Conservation (phyloP, 2,329 filamentous ascomycete species). For the Nigrospora osmanthi region DNA sequence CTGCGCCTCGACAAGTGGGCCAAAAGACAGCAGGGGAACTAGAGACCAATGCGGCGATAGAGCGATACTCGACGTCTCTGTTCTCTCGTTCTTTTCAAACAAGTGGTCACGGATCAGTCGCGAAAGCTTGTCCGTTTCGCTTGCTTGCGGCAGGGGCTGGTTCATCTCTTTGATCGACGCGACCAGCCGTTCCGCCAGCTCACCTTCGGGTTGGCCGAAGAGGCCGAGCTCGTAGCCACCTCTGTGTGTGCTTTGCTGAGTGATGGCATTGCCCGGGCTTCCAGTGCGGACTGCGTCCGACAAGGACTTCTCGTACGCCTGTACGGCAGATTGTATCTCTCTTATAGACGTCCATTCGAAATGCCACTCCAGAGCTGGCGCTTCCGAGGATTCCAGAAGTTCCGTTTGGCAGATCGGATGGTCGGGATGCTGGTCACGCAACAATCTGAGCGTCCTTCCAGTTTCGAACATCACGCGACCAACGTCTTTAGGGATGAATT, state of each 20-base stretch:
- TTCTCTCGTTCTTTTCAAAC: constrained; percentile 16
- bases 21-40: constrained; percentile 64
- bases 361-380: constrained; percentile 57
- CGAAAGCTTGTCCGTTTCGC: constrained; percentile 27
- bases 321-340: constrained; percentile 52
- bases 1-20: constrained; percentile 66
- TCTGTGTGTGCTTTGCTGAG: background rate
- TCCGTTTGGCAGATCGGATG: constrained; percentile 57
- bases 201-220: constrained; percentile 38
- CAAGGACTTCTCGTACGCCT: constrained; percentile 39
- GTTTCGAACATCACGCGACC: constrained; percentile 70
- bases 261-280: background rate
- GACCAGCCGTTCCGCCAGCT: constrained; percentile 39
- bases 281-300: constrained; percentile 18
- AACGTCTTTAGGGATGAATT: constrained; percentile 64
- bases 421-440: constrained; percentile 61
- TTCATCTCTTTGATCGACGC: constrained; percentile 41
- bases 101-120: constrained; percentile 31
- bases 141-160: constrained; percentile 18
- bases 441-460: constrained; percentile 66
- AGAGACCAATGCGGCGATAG: constrained; percentile 50
- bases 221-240: constrained; percentile 27
- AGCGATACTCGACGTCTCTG: constrained; percentile 11
- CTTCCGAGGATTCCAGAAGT: constrained; percentile 34
- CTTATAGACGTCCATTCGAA: constrained; percentile 67